phyloP scores from a whole-genome alignment of 1,284 basidiomycete genomes.

The Leccinum subatratum region DNA sequence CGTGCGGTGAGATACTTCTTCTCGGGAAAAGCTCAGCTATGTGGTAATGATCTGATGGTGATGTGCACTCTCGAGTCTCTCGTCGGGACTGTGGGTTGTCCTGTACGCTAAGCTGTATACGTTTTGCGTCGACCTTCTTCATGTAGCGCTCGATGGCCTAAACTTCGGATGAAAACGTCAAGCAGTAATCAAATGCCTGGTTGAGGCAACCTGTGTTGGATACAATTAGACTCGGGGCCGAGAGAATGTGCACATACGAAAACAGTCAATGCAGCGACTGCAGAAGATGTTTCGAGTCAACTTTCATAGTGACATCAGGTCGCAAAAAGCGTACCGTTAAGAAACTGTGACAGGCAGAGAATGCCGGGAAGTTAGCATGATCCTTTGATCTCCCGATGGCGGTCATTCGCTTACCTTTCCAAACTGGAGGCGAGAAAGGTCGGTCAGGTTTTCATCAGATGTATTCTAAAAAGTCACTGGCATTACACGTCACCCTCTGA shows the following conservation, averaged over 20 bases:
- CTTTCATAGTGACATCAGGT: background rate
- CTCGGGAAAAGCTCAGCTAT: too few species aligned
- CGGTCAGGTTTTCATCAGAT: too few species aligned
- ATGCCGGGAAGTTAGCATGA: background rate
- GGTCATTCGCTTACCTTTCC: conserved; percentile 16
- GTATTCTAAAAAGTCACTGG: too few species aligned
- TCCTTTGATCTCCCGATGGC: background rate
- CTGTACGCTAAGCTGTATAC: too few species aligned
- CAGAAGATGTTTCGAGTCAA: background rate
- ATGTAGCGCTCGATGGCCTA: too few species aligned
- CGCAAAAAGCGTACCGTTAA: conserved; percentile 22
- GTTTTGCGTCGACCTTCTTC: too few species aligned
- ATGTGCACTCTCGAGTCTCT: too few species aligned
- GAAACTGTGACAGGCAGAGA: conserved; percentile 11
- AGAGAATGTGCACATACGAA: conserved; percentile 15
- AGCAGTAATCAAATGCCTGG: too few species aligned
- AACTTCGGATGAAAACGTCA: conserved; percentile 13
- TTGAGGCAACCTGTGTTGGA: conserved; percentile 1
- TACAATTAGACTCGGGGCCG: background rate
- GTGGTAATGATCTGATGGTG: too few species aligned
- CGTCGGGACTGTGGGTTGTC: too few species aligned
- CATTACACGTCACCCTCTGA: too few species aligned
- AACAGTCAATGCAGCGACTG: conserved; percentile 22
- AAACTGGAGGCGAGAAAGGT: conserved; percentile 14
- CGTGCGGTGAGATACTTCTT: too few species aligned